A percentile compares a stretch with the other conserved stretches of the same genome.
Evolutionary conservation across 2,329 filamentous ascomycete species (phyloP).

Genomic region (Epichloe scottii): DNA sequence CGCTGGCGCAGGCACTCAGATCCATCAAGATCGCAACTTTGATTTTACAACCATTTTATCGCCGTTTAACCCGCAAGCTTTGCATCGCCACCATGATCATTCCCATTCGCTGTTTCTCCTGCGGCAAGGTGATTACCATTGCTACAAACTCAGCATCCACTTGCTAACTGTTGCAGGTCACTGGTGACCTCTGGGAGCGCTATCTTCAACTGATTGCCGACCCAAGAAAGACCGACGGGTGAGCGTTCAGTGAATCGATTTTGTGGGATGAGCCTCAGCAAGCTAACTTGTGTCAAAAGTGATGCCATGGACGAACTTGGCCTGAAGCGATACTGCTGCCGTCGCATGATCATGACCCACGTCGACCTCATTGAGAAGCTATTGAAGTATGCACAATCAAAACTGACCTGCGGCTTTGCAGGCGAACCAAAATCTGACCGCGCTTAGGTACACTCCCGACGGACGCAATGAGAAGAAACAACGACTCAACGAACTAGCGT

Average conservation of each 20-base stretch:
- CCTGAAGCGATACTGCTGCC: constrained; percentile 93
- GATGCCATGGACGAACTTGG: constrained; percentile 94
- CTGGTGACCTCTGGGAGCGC: constrained; percentile 93
- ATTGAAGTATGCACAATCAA: constrained; percentile 53
- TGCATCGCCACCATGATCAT: constrained; percentile 64
- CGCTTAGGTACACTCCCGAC: constrained; percentile 45
- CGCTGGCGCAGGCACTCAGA: not conserved
- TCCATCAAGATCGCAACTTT: constrained; percentile 2
- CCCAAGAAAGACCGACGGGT: constrained; percentile 58
- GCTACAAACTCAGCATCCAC: constrained; percentile 8
- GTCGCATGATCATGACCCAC: constrained; percentile 98
- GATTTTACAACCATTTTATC: not conserved
- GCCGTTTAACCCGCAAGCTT: not conserved
- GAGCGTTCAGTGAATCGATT: constrained; percentile 11
- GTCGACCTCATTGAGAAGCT: constrained; percentile 98
- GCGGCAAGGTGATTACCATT: constrained; percentile 65
- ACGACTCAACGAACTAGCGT: constrained; percentile 23
- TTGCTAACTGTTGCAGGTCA: constrained; percentile 52
- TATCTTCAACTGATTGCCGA: constrained; percentile 84
- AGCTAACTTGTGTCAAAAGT: constrained; percentile 31
- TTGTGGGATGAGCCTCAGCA: not conserved
- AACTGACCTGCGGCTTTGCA: not conserved
- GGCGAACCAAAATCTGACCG: not conserved
- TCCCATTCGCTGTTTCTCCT: constrained; percentile 95
- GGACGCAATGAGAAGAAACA: constrained; percentile 51